Base-by-base conservation (phyloP, 2,329 filamentous ascomycete genomes). In the Rhexocercosporidium sp. region DNA sequence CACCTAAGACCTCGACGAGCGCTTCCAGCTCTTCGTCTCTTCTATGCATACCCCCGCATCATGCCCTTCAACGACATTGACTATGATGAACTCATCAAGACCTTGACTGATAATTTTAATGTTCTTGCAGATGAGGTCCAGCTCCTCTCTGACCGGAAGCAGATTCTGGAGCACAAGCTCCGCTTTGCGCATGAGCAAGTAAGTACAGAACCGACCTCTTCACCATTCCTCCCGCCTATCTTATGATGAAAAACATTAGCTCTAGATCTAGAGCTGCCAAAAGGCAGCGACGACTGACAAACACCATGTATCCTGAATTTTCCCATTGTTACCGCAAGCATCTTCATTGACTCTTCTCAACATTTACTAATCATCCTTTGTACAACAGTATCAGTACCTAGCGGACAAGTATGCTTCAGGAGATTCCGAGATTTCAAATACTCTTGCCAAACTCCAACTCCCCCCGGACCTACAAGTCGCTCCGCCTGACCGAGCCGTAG, bases 251-350 rank as follows among this genome's bases (percentile, higher is more conserved):
- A 81, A 79, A 81, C 76, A 75, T 78, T 92, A 93, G 91, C 91
- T 93, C 91, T 93, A 93, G 91, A 93, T 92, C 90, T 90, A 84
- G 85, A 92, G 89, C 84, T 86, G 82, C 84, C 51, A 77, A 75
- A n/a, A 71, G 79, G 83, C 82, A 84, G 82, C 83, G 77, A 80
- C 87, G 90, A 92, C 84, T 83, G 88, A 91, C 79, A 87, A 74
- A 66, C 66, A 80, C 78, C 81, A 84, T 84, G 79, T 84, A 83
- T 84, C 82, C 82, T 83, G 82, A 84, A 75, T 78, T 76, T 82
- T 81, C 83, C n/a, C 9, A 39, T 49, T 29, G 53, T 70, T 66
- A 51, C 68, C 70, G 66, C 66, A 69, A 71, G 27, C 67, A 16
- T 66, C 27, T 47, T 69, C 64, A 27, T 53, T 41, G 12, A n/a